Evolutionary conservation across 345 rosid species (phyloP).

Genomic region (Camelina laxa): DNA sequence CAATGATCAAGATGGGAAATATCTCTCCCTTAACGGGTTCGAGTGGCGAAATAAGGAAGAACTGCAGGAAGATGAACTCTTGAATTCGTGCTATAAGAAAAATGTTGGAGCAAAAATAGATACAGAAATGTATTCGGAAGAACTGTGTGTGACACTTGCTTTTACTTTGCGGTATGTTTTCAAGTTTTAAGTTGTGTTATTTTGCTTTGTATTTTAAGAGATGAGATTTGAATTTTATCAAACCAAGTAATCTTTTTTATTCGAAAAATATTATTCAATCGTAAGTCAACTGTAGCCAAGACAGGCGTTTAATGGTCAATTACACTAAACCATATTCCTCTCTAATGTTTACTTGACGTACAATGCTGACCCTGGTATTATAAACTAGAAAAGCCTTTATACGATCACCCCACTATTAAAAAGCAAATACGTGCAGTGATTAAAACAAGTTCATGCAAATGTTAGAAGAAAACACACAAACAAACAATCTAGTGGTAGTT

Average conservation of each 20-base stretch:
- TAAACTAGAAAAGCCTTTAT: no score
- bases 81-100: conserved; percentile 17
- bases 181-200: conserved; percentile 29
- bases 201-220: not conserved
- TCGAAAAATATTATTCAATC: no score
- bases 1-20: conserved; percentile 91
- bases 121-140: not conserved
- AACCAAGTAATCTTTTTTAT: not conserved
- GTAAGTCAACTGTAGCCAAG: no score
- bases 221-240: not conserved
- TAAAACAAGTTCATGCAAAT: no score
- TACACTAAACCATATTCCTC: no score
- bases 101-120: not conserved
- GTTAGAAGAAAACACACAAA: no score
- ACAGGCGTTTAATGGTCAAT: no score
- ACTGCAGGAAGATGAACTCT: conserved; percentile 76
- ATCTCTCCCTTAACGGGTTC: conserved; percentile 83
- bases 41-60: conserved; percentile 79
- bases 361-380: no score
- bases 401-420: no score
- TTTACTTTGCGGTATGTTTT: not conserved
- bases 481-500: no score
- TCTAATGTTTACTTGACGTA: no score
- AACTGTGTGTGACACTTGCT: conserved; percentile 26
- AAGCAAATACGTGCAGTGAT: no score